phyloP scores from a whole-genome alignment of 352 stramenopile species.

The Globisporangium alternatum region DNA sequence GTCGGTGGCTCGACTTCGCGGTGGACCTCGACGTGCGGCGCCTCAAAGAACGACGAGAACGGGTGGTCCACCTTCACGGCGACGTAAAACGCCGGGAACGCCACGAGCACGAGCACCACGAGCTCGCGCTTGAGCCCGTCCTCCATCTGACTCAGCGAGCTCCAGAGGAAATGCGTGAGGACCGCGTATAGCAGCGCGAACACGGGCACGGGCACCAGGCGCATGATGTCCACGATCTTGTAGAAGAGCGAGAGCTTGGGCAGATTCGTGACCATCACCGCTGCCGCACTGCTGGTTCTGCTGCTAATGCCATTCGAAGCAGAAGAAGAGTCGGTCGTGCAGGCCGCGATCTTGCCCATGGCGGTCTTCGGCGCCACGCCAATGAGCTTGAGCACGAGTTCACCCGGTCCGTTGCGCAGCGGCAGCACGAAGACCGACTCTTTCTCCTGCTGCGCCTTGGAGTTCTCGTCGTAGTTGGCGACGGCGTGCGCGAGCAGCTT shows the following conservation, averaged over 20 bases:
- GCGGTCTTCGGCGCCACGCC: constrained; percentile 46
- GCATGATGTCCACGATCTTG: constrained; percentile 34
- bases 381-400: constrained; percentile 60
- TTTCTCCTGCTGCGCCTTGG: constrained; percentile 22
- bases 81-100: constrained; percentile 64
- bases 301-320: constrained; percentile 15
- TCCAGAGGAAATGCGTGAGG: constrained; percentile 61
- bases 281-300: not conserved
- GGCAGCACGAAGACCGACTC: constrained; percentile 65
- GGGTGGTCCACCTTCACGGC: constrained; percentile 73
- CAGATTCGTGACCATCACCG: not conserved
- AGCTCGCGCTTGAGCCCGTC: constrained; percentile 49
- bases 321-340: constrained; percentile 5
- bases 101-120: constrained; percentile 55
- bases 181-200: constrained; percentile 77
- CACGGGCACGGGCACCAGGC: constrained; percentile 50
- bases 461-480: constrained; percentile 4
- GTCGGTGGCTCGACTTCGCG: constrained; percentile 16
- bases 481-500: constrained; percentile 57
- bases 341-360: constrained; percentile 37
- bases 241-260: constrained; percentile 33
- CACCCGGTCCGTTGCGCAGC: constrained; percentile 47
- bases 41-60: constrained; percentile 59
- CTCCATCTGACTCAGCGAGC: constrained; percentile 31
- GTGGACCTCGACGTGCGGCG: constrained; percentile 21